Evolutionary conservation across 768 basidiomycete species (phyloP).

Genomic region (Tulasnella sp.): DNA sequence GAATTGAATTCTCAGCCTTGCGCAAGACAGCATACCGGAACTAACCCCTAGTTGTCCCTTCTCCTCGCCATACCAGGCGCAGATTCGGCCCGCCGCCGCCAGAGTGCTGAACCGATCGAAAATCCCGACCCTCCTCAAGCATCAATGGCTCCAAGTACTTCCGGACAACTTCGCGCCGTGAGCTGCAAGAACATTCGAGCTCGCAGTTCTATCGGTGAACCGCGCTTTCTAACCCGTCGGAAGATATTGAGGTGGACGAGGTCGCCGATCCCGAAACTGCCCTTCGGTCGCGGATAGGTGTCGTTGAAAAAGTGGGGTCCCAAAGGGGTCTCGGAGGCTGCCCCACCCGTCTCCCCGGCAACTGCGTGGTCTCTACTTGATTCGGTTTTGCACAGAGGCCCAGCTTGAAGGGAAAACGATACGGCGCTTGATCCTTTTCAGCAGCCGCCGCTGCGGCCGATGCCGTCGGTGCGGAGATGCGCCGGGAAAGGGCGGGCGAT

Average conservation of each 20-base stretch:
- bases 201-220: neutral
- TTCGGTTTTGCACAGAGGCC: neutral
- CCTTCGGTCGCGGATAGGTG: neutral
- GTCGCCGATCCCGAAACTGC: neutral
- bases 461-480: neutral
- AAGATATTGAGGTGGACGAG: neutral
- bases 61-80: neutral
- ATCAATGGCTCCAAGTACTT: constrained; percentile 8
- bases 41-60: neutral
- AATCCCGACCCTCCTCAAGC: constrained; percentile 18
- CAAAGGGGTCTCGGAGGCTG: neutral
- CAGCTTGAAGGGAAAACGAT: neutral
- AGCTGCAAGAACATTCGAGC: constrained; percentile 15
- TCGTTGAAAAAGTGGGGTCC: constrained; percentile 14
- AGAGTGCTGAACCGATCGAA: neutral
- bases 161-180: constrained; percentile 14
- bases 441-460: neutral
- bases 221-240: neutral
- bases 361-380: neutral
- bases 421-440: neutral
- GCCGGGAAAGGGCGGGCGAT: neutral
- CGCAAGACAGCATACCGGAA: neutral
- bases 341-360: neutral
- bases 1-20: constrained; percentile 12
- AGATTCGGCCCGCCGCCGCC: no score